A percentile compares a stretch with the other conserved stretches of the same genome.
Evolutionary conservation across 208 protist genomes (phyloP).

Genomic region (Trypanosoma brucei): DNA sequence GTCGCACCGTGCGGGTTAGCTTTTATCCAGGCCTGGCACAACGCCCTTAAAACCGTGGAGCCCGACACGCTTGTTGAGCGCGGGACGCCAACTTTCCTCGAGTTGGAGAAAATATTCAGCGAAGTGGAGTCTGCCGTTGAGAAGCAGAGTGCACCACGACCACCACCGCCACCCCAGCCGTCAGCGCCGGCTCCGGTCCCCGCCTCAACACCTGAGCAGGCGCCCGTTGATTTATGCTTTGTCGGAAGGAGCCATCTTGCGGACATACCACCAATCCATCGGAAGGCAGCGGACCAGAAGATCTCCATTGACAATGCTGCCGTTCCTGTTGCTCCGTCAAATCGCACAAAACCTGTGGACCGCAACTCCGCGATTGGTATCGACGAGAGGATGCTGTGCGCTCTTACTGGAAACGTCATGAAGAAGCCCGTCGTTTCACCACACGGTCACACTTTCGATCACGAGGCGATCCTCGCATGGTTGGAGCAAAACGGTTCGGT

Average conservation of each 20-base stretch:
- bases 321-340: slow-evolving; percentile 37
- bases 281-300: slow-evolving; percentile 44
- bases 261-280: slow-evolving; percentile 56
- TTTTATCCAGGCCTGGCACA: slow-evolving; percentile 80
- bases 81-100: slow-evolving; percentile 61
- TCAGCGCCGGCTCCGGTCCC: slow-evolving; percentile 17
- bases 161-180: slow-evolving; percentile 9
- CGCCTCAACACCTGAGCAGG: not conserved
- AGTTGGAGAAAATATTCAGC: slow-evolving; percentile 55
- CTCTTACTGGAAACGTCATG: slow-evolving; percentile 85
- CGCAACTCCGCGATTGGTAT: slow-evolving; percentile 51
- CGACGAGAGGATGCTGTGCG: slow-evolving; percentile 67
- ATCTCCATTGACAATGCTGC: slow-evolving; percentile 74
- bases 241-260: slow-evolving; percentile 34
- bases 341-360: slow-evolving; percentile 38
- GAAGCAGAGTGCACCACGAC: not conserved
- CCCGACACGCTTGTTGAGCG: slow-evolving; percentile 61
- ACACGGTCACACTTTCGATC: slow-evolving; percentile 87
- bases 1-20: slow-evolving; percentile 57
- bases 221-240: too few species aligned
- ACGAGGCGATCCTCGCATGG: slow-evolving; percentile 81
- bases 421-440: slow-evolving; percentile 89
- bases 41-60: slow-evolving; percentile 61
- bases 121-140: slow-evolving; percentile 37
- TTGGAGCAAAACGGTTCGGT: slow-evolving; percentile 83